Evolutionary conservation across 2,329 filamentous ascomycete genomes (phyloP).

Genomic region (Fusarium hostae): DNA sequence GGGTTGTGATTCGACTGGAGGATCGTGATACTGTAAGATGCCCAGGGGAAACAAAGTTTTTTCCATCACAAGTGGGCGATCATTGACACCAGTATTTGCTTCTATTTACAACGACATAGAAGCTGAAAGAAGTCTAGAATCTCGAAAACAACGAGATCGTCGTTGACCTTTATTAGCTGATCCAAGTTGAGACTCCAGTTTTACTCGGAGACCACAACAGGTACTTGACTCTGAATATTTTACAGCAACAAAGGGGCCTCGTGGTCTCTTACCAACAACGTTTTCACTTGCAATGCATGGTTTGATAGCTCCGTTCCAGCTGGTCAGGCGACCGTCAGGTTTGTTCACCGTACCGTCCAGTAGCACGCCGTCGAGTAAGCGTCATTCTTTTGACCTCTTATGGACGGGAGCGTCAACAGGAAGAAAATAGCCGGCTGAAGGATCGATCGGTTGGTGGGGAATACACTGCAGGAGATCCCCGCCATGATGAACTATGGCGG

Average conservation of each 20-base stretch:
- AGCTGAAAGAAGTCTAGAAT: slow-evolving; percentile 1
- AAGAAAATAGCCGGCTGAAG: slow-evolving; percentile 19
- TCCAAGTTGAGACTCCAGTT: not conserved
- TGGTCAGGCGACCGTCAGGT: slow-evolving; percentile 34
- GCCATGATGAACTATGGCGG: slow-evolving; percentile 35
- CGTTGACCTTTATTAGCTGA: not conserved
- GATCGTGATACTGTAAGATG: slow-evolving; percentile 20
- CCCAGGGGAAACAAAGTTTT: slow-evolving; percentile 34
- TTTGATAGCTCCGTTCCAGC: slow-evolving; percentile 21
- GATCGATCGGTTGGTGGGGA: slow-evolving; percentile 43
- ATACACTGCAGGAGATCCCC: slow-evolving; percentile 35
- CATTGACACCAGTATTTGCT: slow-evolving; percentile 11
- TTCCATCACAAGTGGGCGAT: not conserved
- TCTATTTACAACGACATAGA: not conserved
- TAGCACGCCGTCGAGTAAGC: slow-evolving; percentile 45
- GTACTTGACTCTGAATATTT: not conserved
- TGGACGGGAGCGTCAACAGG: slow-evolving; percentile 34
- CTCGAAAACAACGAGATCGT: not conserved
- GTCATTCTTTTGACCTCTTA: slow-evolving; percentile 43
- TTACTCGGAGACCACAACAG: not conserved
- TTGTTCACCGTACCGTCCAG: slow-evolving; percentile 37
- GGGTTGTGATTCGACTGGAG: slow-evolving; percentile 36
- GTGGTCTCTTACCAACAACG: not conserved
- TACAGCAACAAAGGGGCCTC: not conserved
- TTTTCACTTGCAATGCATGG: slow-evolving; percentile 26